Evolutionary conservation across 768 basidiomycete genomes (phyloP), one percentile per base, ranked within the genome.

Genomic region (Russula sp.): DNA sequence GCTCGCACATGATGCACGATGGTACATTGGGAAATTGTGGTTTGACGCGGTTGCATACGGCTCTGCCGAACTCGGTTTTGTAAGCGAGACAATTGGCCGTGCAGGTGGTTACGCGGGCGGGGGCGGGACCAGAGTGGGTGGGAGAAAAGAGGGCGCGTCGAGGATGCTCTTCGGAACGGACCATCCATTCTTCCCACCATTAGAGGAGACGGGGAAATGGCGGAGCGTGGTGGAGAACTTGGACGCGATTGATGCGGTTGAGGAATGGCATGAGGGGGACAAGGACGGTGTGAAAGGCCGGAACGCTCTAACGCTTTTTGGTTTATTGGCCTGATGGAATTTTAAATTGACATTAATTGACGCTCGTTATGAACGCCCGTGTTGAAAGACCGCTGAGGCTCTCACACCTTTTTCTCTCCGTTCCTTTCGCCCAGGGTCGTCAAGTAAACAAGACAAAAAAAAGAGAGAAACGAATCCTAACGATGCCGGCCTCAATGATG

Each of bases 21-120:
- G 84, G 72, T 94, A 94, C 73, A 78, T 94, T 22, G 89, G 89
- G 0, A 84, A 82, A 73, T 78, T 94, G 18, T 92, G 86, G 70
- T 85, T 87, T 71, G 93, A 94, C 71, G 91, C 92, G 1, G 90
- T 95, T n/a, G 84, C 89, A 8, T 94, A 94, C 74, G 93, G 92
- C 1, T 76, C 90, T 0, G 92, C 92, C 69, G 93, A 94, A 72
- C 79, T 94, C 48, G 85, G 81, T 6, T 92, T 94, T 67, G 88
- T 88, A 48, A 85, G 86, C 67, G 83, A 88, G 63, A 81, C 84
- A 13, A 79, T 92, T 48, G 81, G 82, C 50, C 83, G 92, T 11
- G 80, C 90, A 1, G 76, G 70, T 9, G 73, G 75, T 52, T 88
- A 84, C 74, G 69, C 61, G 14, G 22, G 36, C 28, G 64, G 50